Evolutionary conservation across 2,329 filamentous ascomycete genomes (phyloP), one percentile per base, ranked within the genome.

Genomic region (Ceratocystis harringtonii): DNA sequence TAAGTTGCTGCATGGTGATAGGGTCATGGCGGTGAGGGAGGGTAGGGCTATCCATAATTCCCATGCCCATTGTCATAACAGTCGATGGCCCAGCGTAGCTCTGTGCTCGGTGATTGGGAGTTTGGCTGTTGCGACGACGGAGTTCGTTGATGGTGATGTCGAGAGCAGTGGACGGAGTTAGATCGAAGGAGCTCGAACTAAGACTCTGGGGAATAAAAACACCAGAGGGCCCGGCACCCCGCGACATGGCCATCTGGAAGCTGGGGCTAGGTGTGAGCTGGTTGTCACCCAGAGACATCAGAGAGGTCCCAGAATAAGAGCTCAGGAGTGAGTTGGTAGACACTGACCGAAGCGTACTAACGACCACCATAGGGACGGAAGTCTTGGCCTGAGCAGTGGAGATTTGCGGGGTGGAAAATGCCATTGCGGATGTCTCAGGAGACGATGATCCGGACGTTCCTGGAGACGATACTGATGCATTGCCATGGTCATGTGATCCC

Each of bases 51-150:
- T 75, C 78, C 1, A 81, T 72, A 67, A 74, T 75, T 5, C 63
- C 55, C 41, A 66, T 60, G 10, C 62, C 50, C 28, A 63, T 52
- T 7, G 58, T 52, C 50, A 57, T 64, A 36, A 61, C 61, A n/a
- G 43, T 43, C n/a, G 48, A 28, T 10, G 48, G 22, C 3, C 63
- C 66, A 6, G 28, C 48, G 15, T 70, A 70, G 68, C 61, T 69
- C 0, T 78, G 77, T 1, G 74, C 74, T 19, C 72, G 71, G 73
- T 78, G 80, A 65, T 76, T 74, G 1, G 76, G 74, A 69, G 77
- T 70, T 64, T 78, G 73, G 72, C 79, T 82, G 73, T 84, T 83
- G 80, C 83, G 84, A 62, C 81, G 76, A 8, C 81, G 77, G 65
- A 84, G 77, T 71, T 82, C 78, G 19, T 77, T 76, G 36, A 83